Conservation (phyloP, 2,329 filamentous ascomycete species). For the Diaporthe ilicicola region DNA sequence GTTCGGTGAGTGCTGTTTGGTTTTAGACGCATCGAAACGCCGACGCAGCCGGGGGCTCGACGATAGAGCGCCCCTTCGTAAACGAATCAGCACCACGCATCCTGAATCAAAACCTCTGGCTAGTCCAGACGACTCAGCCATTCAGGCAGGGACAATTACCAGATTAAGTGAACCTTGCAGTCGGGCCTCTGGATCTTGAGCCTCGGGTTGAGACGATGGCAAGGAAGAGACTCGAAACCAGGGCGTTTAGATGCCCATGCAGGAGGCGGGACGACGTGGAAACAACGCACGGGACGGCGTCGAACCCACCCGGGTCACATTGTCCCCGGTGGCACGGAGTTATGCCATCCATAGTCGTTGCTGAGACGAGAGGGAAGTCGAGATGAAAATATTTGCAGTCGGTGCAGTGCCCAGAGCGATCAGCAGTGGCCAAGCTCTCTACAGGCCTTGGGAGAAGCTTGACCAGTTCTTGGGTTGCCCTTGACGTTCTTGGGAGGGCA, state of each 20-base stretch:
- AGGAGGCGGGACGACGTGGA: not conserved
- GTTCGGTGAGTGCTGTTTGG: slow-evolving; percentile 18
- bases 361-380: slow-evolving; percentile 18
- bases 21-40: slow-evolving; percentile 14
- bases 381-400: not conserved
- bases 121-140: slow-evolving; percentile 21
- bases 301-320: slow-evolving; percentile 9
- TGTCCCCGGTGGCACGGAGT: not conserved
- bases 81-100: not conserved
- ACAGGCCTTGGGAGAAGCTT: slow-evolving; percentile 19
- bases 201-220: slow-evolving; percentile 3
- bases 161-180: slow-evolving; percentile 16
- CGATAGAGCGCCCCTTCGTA: not conserved
- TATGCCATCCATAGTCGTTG: slow-evolving; percentile 20
- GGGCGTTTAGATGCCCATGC: not conserved
- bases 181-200: not conserved
- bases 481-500: not conserved
- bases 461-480: not conserved
- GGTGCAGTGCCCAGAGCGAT: not conserved
- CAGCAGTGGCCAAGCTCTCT: slow-evolving; percentile 4
- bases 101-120: not conserved
- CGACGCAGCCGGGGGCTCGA: not conserved
- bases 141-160: slow-evolving; percentile 12
- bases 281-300: slow-evolving; percentile 16
- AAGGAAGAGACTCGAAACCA: slow-evolving; percentile 2